Evolutionary conservation across 2,329 filamentous ascomycete species (phyloP).

Genomic region (Fusarium verticillioides): DNA sequence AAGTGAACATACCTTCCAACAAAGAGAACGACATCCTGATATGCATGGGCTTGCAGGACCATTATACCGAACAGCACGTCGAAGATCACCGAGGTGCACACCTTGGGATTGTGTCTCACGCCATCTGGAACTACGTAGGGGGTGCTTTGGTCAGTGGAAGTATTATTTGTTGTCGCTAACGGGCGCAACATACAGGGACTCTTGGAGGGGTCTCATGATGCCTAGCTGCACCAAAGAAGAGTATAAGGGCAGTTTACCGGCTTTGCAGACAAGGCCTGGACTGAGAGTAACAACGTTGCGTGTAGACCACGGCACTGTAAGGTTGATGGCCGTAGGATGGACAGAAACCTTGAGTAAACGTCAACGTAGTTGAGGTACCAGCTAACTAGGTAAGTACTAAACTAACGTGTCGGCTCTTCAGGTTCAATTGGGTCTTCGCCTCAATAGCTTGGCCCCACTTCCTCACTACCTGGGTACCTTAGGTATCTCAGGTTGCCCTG

Average conservation of each 20-base stretch:
- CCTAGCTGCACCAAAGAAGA: neutral
- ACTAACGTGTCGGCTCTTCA: constrained; percentile 17
- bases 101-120: constrained; percentile 68
- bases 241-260: neutral
- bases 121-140: constrained; percentile 71
- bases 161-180: constrained; percentile 1
- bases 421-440: constrained; percentile 22
- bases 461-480: neutral
- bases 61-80: constrained; percentile 71
- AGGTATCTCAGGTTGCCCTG: neutral
- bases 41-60: constrained; percentile 71
- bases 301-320: constrained; percentile 5
- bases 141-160: constrained; percentile 38
- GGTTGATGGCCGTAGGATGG: constrained; percentile 27
- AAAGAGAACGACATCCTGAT: constrained; percentile 83
- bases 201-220: constrained; percentile 53
- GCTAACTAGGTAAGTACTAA: neutral
- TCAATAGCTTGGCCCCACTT: constrained; percentile 34
- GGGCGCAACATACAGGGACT: constrained; percentile 50
- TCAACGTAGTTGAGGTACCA: neutral
- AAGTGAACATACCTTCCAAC: constrained; percentile 79
- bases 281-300: constrained; percentile 1
- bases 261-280: neutral
- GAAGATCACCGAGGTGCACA: constrained; percentile 69
- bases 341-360: constrained; percentile 18